Evolutionary conservation across 108 stramenopile species (phyloP), one percentile per base, ranked within the genome.

Genomic region (Mayamaea pseudoterrestris): DNA sequence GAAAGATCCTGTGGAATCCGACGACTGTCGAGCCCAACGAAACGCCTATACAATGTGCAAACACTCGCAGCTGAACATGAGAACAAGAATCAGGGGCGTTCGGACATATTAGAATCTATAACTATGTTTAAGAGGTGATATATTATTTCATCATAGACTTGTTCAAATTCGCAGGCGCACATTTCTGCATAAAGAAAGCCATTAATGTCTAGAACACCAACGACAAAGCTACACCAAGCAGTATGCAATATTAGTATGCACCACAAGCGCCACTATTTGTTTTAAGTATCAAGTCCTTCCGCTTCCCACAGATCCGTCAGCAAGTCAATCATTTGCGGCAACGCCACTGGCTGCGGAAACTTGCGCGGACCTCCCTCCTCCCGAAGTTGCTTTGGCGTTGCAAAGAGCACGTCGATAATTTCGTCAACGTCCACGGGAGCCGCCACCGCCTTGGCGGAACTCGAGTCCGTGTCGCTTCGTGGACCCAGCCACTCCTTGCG

Each of bases 11-110:
- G 45, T 44, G 17, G 78, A 66, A 34, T 57, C 63, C 1, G 69
- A 74, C 55, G 57, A 57, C 0, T 88, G 85, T 49, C 58, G 54
- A 40, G 80, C 76, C 17, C 67, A 73, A 50, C 60, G 78, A 14
- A 88, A 83, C 71, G 85, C 85, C 0, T 88, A 88, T 60, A 82
- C 72, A 31, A 63, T 74, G 53, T 88, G 85, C 56, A 88, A 88
- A 55, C 85, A 88, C 45, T 73, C 74, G 13, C 85, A 88, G 52
- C 58, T 88, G 44, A 88, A 88, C 44, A 88, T 88, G 85, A 54
- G 85, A 47, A 88, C 80, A 23, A 46, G 85, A 34, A 88, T 88
- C 47, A 63, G 85, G 40, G 79, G 85, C 13, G 76, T 78, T 2
- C 64, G 80, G 29, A 72, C 73, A 8, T 80, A 79, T 55, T 86